phyloP scores from a whole-genome alignment of 1,284 basidiomycete genomes.

The Rhodotorula glutinis region DNA sequence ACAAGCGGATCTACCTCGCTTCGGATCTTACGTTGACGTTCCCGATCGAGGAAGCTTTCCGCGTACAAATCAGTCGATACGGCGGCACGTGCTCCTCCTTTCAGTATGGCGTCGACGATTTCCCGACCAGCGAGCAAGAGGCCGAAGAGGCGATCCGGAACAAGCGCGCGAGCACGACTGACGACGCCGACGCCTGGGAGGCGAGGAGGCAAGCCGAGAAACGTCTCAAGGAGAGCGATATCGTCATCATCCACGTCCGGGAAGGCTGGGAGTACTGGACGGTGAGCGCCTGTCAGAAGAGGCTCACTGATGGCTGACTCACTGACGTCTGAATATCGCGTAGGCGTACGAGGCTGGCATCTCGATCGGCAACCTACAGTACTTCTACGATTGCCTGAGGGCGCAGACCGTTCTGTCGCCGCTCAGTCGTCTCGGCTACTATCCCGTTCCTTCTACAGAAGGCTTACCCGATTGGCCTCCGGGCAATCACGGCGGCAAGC shows the following conservation, averaged over 20 bases:
- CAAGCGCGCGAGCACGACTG: conserved; percentile 22
- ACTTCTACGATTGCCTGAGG: conserved; percentile 73
- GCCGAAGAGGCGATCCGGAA: conserved; percentile 34
- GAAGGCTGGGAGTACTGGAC: conserved; percentile 65
- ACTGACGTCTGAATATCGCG: neutral
- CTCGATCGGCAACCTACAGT: conserved; percentile 71
- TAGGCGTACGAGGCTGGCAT: conserved; percentile 61
- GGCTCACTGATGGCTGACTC: neutral
- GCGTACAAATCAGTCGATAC: conserved; percentile 58
- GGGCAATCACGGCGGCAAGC: neutral
- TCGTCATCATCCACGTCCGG: conserved; percentile 66
- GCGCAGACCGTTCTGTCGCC: conserved; percentile 63
- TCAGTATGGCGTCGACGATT: conserved; percentile 37
- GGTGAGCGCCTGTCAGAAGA: conserved; percentile 35
- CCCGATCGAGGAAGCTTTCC: conserved; percentile 57
- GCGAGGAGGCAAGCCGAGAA: conserved; percentile 36
- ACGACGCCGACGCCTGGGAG: conserved; percentile 18
- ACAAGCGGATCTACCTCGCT: conserved; percentile 61
- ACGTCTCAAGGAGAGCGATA: conserved; percentile 55
- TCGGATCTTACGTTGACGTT: conserved; percentile 54
- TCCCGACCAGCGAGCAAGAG: conserved; percentile 40
- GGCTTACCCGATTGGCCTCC: conserved; percentile 10
- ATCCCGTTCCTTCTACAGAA: conserved; percentile 52
- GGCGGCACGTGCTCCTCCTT: conserved; percentile 57
- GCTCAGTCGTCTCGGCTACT: conserved; percentile 62